These are phyloP conservation scores for Patellifolia procumbens DNA, from an alignment of 179 eudicot genomes.

Conservation along the genomic window DNA sequence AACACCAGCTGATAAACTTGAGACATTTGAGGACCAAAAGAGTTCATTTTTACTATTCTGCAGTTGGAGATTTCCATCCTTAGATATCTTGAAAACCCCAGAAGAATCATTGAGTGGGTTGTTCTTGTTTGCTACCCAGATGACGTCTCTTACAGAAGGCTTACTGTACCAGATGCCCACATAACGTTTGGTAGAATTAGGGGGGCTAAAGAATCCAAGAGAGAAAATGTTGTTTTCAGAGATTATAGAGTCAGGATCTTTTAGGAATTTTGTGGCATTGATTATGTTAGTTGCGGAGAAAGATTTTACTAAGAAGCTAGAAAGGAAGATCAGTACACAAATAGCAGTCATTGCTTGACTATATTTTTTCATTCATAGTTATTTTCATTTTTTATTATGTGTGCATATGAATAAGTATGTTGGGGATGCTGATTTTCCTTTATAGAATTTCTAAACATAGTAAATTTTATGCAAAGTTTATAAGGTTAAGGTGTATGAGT, in stretches of 20 bases:
- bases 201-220: slow-evolving; percentile 14
- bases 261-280: not conserved
- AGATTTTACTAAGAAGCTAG: not conserved
- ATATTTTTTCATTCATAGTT: too few relatives aligned
- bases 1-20: not conserved
- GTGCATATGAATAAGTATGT: too few relatives aligned
- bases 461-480: not conserved
- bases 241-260: slow-evolving; percentile 3
- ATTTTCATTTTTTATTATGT: too few relatives aligned
- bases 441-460: not conserved
- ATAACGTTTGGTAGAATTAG: not conserved
- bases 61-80: slow-evolving; percentile 12
- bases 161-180: slow-evolving; percentile 9
- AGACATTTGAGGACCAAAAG: slow-evolving; percentile 9
- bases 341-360: not conserved
- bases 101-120: slow-evolving; percentile 12
- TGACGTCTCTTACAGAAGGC: not conserved
- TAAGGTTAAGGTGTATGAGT: not conserved
- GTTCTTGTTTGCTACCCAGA: slow-evolving; percentile 15
- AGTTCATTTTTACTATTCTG: not conserved
- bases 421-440: not conserved
- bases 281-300: not conserved
- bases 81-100: slow-evolving; percentile 10
- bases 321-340: not conserved
- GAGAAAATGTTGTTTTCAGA: not conserved